Percentiles rank a stretch among this genome's conserved stretches.
Conservation (phyloP, 306 rosid genomes). For the Glycine latifolia region DNA sequence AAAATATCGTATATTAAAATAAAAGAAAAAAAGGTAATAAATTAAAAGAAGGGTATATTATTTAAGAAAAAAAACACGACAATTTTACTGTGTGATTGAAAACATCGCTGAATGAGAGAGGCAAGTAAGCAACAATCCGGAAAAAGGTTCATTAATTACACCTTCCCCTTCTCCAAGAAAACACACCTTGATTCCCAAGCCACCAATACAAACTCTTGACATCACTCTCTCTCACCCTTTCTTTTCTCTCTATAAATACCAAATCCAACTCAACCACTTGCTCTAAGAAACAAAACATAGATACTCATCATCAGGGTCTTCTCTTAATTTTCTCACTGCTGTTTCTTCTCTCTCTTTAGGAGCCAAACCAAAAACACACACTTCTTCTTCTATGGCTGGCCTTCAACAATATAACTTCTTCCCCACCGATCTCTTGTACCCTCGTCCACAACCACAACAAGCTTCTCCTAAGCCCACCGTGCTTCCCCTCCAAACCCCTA, state of each 20-base stretch:
- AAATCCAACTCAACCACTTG: background rate
- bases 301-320: background rate
- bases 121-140: background rate
- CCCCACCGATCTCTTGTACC: constrained; percentile 70
- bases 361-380: background rate
- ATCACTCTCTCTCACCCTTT: background rate
- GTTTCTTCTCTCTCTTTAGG: too few species aligned
- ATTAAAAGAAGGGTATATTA: too few species aligned
- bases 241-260: constrained; percentile 44
- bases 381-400: constrained; percentile 59
- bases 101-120: constrained; percentile 1
- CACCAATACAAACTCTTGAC: background rate
- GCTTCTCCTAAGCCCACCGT: constrained; percentile 39
- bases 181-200: background rate
- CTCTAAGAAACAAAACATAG: background rate
- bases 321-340: too few species aligned
- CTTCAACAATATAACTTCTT: constrained; percentile 80
- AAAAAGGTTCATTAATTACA: too few species aligned
- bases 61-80: too few species aligned
- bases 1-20: too few species aligned
- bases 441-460: constrained; percentile 54
- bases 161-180: constrained; percentile 46
- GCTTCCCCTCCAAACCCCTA: constrained; percentile 43
- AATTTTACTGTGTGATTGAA: background rate
- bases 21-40: too few species aligned